Evolutionary conservation across 2,329 filamentous ascomycete species (phyloP).

Genomic region (Sporothrix sp.): DNA sequence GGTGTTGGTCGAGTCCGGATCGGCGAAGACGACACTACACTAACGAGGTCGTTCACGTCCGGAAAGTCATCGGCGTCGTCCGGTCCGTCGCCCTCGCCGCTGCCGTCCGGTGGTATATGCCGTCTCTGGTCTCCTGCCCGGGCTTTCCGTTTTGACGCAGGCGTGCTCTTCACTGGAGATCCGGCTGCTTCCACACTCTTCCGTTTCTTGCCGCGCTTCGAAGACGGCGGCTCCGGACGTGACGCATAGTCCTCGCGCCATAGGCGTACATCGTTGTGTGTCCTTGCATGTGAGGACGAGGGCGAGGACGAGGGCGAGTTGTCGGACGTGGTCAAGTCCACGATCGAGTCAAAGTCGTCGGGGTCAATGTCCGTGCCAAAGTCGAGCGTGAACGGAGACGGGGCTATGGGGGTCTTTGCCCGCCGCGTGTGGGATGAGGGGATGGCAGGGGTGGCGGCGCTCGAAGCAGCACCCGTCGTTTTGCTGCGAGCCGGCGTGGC

Average conservation of each 20-base stretch:
- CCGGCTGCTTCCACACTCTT: slow-evolving; percentile 38
- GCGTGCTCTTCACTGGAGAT: slow-evolving; percentile 2
- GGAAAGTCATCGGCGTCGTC: slow-evolving; percentile 38
- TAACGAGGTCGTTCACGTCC: slow-evolving; percentile 40
- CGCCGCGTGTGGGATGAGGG: slow-evolving; percentile 2
- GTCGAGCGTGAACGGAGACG: slow-evolving; percentile 22
- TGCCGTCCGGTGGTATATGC: slow-evolving; percentile 8
- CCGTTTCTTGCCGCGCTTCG: slow-evolving; percentile 37
- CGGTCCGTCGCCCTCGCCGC: slow-evolving; percentile 21
- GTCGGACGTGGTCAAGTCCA: slow-evolving; percentile 27
- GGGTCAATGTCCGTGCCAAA: slow-evolving; percentile 21
- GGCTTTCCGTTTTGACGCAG: neutral
- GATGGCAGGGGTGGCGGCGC: neutral
- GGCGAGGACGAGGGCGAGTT: slow-evolving; percentile 17
- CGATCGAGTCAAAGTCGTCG: slow-evolving; percentile 22
- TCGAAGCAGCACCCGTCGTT: neutral
- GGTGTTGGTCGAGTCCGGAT: slow-evolving; percentile 16
- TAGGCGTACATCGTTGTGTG: slow-evolving; percentile 28
- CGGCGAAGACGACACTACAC: slow-evolving; percentile 31
- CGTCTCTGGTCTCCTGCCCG: slow-evolving; percentile 20
- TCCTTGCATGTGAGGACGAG: neutral
- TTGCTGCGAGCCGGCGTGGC: slow-evolving; percentile 8
- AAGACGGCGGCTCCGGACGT: slow-evolving; percentile 29
- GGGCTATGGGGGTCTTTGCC: slow-evolving; percentile 20
- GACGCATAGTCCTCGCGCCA: slow-evolving; percentile 35